Conservation (phyloP, 371 early-diverging fungal species). For the Globomyces sp. region DNA sequence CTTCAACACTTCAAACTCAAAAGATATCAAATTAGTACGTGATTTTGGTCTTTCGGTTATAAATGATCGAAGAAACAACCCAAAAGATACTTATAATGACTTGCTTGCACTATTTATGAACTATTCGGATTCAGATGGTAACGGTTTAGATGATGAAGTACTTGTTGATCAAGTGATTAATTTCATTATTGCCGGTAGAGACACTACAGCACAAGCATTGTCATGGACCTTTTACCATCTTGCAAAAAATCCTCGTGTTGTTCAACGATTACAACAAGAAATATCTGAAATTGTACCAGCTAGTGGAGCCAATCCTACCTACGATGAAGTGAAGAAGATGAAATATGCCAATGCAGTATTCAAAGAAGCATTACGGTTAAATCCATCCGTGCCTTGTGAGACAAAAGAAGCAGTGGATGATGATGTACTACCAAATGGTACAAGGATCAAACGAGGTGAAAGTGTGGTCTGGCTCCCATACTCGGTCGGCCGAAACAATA, state of each 20-base stretch:
- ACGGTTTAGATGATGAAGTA: conserved; percentile 47
- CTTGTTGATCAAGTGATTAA: conserved; percentile 68
- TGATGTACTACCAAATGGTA: conserved; percentile 69
- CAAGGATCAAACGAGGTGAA: conserved; percentile 53
- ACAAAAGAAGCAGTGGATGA: conserved; percentile 64
- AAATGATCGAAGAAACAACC: not conserved
- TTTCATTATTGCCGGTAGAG: conserved; percentile 65
- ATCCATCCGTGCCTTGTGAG: conserved; percentile 71
- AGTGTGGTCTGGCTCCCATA: conserved; percentile 52
- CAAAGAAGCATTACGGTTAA: conserved; percentile 69
- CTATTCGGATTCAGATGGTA: conserved; percentile 54
- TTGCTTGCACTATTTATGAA: conserved; percentile 62
- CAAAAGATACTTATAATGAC: conserved; percentile 33
- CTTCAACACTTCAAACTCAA: conserved; percentile 3
- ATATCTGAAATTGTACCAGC: conserved; percentile 34
- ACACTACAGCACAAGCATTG: conserved; percentile 71
- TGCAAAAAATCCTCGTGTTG: conserved; percentile 43
- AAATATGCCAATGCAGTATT: conserved; percentile 40
- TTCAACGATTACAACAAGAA: conserved; percentile 50
- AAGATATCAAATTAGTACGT: conserved; percentile 12
- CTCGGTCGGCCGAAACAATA: conserved; percentile 53
- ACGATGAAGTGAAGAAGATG: conserved; percentile 50
- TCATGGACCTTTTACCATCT: conserved; percentile 65
- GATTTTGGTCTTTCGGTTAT: conserved; percentile 16
- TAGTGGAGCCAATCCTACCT: conserved; percentile 25